These are phyloP conservation scores for Phaeosphaeriaceae sp. DNA, from an alignment of 2,329 filamentous ascomycete genomes.

Conservation along the genomic window DNA sequence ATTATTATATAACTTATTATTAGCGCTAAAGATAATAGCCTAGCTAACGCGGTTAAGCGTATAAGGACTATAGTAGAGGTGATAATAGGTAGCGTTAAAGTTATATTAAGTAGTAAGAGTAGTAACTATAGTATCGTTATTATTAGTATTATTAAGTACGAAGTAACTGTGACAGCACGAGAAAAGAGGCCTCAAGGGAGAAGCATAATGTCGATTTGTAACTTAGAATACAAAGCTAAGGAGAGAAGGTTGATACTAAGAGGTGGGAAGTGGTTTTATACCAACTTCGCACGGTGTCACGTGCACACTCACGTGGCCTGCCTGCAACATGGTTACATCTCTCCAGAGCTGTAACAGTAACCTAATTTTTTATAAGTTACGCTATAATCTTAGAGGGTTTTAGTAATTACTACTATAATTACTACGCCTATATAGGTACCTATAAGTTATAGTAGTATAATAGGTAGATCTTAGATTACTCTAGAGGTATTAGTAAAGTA, in stretches of 20 bases:
- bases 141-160: conserved; percentile 3
- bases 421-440: conserved; percentile 1
- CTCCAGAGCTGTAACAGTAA: no score
- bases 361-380: background rate
- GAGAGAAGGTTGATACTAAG: no score
- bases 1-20: background rate
- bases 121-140: conserved; percentile 2
- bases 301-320: no score
- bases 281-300: no score
- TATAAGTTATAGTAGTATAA: conserved; percentile 1
- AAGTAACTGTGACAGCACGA: no score
- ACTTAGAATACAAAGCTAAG: no score
- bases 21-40: background rate
- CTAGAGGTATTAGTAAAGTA: conserved; percentile 2
- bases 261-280: no score
- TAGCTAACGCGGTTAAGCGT: conserved; percentile 1
- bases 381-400: background rate
- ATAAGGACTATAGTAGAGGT: conserved; percentile 1
- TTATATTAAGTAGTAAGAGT: background rate
- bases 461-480: conserved; percentile 5
- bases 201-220: no score
- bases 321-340: no score
- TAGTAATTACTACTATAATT: background rate
- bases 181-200: no score
- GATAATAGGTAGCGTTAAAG: background rate